Percentiles rank a stretch among this genome's conserved stretches.
Evolutionary conservation across 2,329 filamentous ascomycete genomes (phyloP).

Genomic region (Phyllosticta capitalensis): DNA sequence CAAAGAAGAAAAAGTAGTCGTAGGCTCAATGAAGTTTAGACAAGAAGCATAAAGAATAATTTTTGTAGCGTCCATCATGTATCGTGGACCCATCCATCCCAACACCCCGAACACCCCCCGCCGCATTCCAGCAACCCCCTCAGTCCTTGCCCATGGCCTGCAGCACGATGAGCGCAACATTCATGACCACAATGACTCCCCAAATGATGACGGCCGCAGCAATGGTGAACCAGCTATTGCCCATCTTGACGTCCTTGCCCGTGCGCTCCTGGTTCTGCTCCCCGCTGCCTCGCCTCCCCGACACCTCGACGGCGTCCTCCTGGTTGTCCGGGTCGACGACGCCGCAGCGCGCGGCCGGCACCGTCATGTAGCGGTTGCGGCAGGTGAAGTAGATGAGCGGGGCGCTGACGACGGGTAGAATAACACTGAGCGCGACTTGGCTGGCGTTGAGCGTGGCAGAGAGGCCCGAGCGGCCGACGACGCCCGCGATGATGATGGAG

Average conservation of each 20-base stretch:
- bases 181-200: slow-evolving; percentile 67
- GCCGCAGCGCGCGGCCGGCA: slow-evolving; percentile 27
- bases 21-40: too few relatives aligned
- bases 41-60: too few relatives aligned
- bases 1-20: too few relatives aligned
- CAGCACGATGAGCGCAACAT: slow-evolving; percentile 65
- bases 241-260: slow-evolving; percentile 47
- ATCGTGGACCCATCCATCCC: not conserved
- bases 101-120: too few relatives aligned
- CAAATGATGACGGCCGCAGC: slow-evolving; percentile 55
- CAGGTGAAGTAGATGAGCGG: slow-evolving; percentile 82
- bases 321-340: not conserved
- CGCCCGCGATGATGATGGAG: slow-evolving; percentile 72
- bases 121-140: not conserved
- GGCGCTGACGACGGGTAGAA: slow-evolving; percentile 72
- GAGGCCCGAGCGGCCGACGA: slow-evolving; percentile 62
- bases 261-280: slow-evolving; percentile 13
- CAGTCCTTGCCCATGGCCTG: slow-evolving; percentile 41
- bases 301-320: slow-evolving; percentile 9
- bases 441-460: slow-evolving; percentile 62
- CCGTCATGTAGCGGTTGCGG: slow-evolving; percentile 69
- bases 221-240: slow-evolving; percentile 59
- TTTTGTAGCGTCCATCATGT: too few relatives aligned
- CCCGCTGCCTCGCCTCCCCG: slow-evolving; percentile 10
- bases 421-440: slow-evolving; percentile 70